Evolutionary conservation across 371 early-diverging fungal genomes (phyloP).

Genomic region (Mucor circinelloides): DNA sequence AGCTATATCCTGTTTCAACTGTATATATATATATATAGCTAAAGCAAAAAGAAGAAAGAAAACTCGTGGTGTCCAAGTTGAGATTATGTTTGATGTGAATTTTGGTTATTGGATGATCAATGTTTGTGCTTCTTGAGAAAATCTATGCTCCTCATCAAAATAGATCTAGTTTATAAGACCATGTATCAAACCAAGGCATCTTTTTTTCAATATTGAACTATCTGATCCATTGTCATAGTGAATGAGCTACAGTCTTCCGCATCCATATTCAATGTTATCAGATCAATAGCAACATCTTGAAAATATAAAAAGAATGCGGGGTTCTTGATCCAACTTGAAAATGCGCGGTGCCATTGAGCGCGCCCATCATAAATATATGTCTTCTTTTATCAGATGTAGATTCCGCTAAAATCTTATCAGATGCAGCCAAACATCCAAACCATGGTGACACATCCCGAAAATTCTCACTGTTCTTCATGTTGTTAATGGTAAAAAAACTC

Average conservation of each 20-base stretch:
- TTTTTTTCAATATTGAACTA: background rate
- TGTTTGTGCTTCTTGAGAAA: background rate
- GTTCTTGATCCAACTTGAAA: background rate
- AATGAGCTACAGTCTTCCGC: background rate
- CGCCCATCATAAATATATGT: background rate
- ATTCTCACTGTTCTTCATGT: background rate
- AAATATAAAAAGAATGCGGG: background rate
- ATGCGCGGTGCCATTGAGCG: background rate
- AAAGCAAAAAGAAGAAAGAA: background rate
- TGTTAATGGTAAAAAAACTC: background rate
- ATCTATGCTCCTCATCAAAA: background rate
- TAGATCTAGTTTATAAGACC: too few species aligned
- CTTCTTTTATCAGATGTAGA: constrained; percentile 2
- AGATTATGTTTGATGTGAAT: background rate
- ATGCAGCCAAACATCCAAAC: background rate
- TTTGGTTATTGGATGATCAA: background rate
- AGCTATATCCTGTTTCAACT: background rate
- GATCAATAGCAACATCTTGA: background rate
- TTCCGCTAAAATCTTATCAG: constrained; percentile 9
- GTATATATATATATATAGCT: background rate
- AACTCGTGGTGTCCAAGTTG: background rate
- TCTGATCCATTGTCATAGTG: background rate
- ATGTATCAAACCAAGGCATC: background rate
- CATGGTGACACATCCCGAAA: background rate
- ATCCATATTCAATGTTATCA: background rate